A percentile compares a stretch with the other conserved stretches of the same genome.
Evolutionary conservation across 441 rosid species (phyloP).

Genomic region (Viola pubescens): DNA sequence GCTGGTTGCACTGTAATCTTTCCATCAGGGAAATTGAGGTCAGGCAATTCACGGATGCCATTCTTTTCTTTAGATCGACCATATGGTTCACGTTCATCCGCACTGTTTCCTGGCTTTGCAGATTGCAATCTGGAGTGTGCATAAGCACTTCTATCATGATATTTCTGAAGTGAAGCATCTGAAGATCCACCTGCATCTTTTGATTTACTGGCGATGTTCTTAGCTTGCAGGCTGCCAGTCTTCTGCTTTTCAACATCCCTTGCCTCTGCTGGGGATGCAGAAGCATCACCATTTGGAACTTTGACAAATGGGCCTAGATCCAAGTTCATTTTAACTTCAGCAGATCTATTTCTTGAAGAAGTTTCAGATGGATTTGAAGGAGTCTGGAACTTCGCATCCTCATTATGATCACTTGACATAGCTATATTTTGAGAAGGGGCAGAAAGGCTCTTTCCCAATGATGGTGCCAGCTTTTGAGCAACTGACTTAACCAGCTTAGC

Average conservation of each 20-base stretch:
- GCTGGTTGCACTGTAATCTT: slow-evolving; percentile 37
- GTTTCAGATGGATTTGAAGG: slow-evolving; percentile 36
- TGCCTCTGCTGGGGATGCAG: slow-evolving; percentile 29
- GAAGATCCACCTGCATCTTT: slow-evolving; percentile 47
- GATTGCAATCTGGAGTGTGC: slow-evolving; percentile 41
- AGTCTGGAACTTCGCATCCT: slow-evolving; percentile 38
- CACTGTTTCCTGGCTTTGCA: slow-evolving; percentile 33
- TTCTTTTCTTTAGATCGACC: slow-evolving; percentile 46
- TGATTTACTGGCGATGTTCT: slow-evolving; percentile 34
- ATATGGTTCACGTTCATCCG: slow-evolving; percentile 36
- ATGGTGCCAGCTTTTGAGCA: slow-evolving; percentile 31
- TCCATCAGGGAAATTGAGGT: slow-evolving; percentile 49
- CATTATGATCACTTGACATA: slow-evolving; percentile 24
- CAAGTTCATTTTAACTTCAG: slow-evolving; percentile 36
- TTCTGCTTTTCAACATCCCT: slow-evolving; percentile 47
- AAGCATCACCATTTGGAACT: slow-evolving; percentile 41
- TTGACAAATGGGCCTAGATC: slow-evolving; percentile 36
- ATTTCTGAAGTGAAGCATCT: slow-evolving; percentile 40
- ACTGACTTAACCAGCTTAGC: slow-evolving; percentile 39
- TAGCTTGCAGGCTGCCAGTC: slow-evolving; percentile 35
- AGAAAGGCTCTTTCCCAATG: slow-evolving; percentile 28
- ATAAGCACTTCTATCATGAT: slow-evolving; percentile 43
- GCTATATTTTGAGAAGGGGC: slow-evolving; percentile 32
- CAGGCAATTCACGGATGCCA: slow-evolving; percentile 42
- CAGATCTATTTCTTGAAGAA: slow-evolving; percentile 48